A percentile compares a stretch with the other conserved stretches of the same genome.
Conservation (phyloP, 139 green algal genomes). For the Diplosphaera chodatii region DNA sequence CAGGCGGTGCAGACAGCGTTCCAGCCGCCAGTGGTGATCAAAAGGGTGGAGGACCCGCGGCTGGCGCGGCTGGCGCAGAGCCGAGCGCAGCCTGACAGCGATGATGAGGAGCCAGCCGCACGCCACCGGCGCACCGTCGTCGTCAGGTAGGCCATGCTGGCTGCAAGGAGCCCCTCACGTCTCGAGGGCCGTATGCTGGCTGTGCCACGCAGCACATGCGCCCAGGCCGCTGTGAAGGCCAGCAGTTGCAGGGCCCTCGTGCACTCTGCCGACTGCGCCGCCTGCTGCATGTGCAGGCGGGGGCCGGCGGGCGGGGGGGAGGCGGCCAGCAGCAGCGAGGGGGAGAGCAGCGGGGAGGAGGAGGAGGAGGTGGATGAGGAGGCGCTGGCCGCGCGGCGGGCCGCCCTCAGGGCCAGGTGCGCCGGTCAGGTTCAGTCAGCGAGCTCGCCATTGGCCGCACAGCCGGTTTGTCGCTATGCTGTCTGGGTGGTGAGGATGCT, state of each 20-base stretch:
- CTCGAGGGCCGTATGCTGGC: too few relatives aligned
- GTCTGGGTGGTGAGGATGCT: too few relatives aligned
- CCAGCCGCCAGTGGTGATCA: slow-evolving; percentile 58
- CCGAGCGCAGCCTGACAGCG: slow-evolving; percentile 11
- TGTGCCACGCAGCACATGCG: too few relatives aligned
- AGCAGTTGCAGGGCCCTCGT: too few relatives aligned
- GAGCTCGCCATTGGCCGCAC: too few relatives aligned
- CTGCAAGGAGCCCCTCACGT: too few relatives aligned
- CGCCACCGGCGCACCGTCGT: slow-evolving; percentile 13
- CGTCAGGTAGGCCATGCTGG: neutral
- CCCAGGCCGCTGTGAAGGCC: too few relatives aligned
- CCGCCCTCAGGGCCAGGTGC: slow-evolving; percentile 43
- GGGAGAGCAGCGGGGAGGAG: slow-evolving; percentile 14
- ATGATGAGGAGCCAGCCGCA: slow-evolving; percentile 22
- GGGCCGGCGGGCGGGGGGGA: slow-evolving; percentile 2
- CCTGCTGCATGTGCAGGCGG: too few relatives aligned
- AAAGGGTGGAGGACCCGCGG: slow-evolving; percentile 52
- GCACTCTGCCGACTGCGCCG: too few relatives aligned
- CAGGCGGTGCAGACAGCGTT: slow-evolving; percentile 42
- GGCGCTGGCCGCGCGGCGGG: slow-evolving; percentile 30
- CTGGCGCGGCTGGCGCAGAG: slow-evolving; percentile 41
- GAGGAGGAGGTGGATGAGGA: slow-evolving; percentile 58
- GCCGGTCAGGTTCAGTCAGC: too few relatives aligned
- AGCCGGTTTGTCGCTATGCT: too few relatives aligned
- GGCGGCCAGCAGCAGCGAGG: slow-evolving; percentile 9